Evolutionary conservation across 768 basidiomycete species (phyloP).

Genomic region (Lentinula boryana): DNA sequence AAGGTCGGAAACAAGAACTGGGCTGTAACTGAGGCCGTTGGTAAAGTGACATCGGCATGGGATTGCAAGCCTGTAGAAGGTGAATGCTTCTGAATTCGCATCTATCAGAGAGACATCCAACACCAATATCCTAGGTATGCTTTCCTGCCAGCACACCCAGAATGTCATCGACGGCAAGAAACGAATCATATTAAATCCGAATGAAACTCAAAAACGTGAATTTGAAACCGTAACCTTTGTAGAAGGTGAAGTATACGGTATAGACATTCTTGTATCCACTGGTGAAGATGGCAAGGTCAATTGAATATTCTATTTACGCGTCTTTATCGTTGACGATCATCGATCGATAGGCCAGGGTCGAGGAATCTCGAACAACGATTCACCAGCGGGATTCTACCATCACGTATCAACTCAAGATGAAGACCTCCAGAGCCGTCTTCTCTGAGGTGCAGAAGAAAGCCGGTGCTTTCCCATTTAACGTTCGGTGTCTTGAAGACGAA

Average conservation of each 20-base stretch:
- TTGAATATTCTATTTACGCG: constrained; percentile 2
- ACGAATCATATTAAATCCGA: constrained; percentile 87
- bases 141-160: constrained; percentile 91
- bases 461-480: constrained; percentile 96
- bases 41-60: constrained; percentile 63
- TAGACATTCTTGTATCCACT: constrained; percentile 86
- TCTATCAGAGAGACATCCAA: constrained; percentile 6
- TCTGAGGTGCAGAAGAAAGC: constrained; percentile 98
- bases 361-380: constrained; percentile 87
- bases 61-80: constrained; percentile 95
- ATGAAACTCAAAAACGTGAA: constrained; percentile 76
- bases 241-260: constrained; percentile 92
- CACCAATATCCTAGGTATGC: constrained; percentile 58
- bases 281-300: constrained; percentile 87
- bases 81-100: constrained; percentile 16
- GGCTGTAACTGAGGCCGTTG: constrained; percentile 84
- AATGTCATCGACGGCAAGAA: constrained; percentile 97
- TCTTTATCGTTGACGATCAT: constrained; percentile 2
- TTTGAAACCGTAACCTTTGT: constrained; percentile 82
- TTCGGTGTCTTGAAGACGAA: constrained; percentile 92
- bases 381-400: constrained; percentile 84
- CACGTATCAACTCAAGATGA: constrained; percentile 96
- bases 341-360: constrained; percentile 65
- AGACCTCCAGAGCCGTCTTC: constrained; percentile 94
- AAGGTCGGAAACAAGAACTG: constrained; percentile 96